Base-by-base conservation (phyloP, 495 filamentous ascomycete genomes). In the Penicillium samsonianum region DNA sequence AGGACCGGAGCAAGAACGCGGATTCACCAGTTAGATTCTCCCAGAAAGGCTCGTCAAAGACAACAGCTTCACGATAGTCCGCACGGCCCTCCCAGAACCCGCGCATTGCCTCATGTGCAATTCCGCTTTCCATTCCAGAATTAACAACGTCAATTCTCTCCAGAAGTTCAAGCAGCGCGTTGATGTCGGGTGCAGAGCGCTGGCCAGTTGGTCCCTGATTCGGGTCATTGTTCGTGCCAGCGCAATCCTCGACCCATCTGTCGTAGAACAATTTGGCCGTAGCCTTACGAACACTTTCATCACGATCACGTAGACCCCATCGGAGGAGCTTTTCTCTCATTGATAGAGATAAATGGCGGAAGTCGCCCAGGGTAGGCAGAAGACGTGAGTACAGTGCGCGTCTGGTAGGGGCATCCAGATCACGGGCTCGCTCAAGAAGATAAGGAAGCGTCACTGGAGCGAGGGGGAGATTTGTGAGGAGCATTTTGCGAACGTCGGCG, bases 321-420 rank as follows among this genome's bases (percentile, higher is more conserved):
- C 95, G 84, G 41, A 99, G 84, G 20, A 99, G 80, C 71, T 97
- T 97, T 71, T 97, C 95, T 62, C 94, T 78, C 89, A 98, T 96
- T 2, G 86, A 89, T n/a, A 98, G 80, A 20, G 91, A 96, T 44
- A 99, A 77, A 73, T 98, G 91, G 49, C 94, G 87, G 77, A 99
- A 99, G 73, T 99, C 94, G 17, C 92, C 93, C 8, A 99, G 79
- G 0, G 90, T 87, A 1, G 94, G 95, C 8, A 99, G 77, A 2
- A 99, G 76, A 16, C 90, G 85, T 4, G 93, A 88, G 67, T 97
- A 99, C 6, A 99, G 78, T 11, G 89, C 90, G 45, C 92, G 82
- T 49, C 94, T 82, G 2, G 90, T 98, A 3, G 84, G 77, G 2
- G 87, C 80, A 72, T 99, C 94, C 25, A 90, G 79, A 71, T 99